Evolutionary conservation across 139 green algal genomes (phyloP), one percentile per base, ranked within the genome.

Genomic region (Nannochloris sp.): DNA sequence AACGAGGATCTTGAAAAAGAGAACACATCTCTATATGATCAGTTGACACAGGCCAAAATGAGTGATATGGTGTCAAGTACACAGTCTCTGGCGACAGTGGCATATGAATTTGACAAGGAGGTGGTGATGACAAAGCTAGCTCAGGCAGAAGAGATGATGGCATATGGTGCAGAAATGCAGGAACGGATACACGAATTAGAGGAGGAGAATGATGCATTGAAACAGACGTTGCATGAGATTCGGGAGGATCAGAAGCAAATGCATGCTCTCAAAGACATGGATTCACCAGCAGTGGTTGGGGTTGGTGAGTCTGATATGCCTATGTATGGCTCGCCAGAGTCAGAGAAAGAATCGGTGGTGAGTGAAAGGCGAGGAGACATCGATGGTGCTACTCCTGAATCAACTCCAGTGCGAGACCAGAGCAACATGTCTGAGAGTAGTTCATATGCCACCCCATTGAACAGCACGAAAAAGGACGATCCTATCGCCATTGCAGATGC

Each of bases 21-120:
- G 57, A 21, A 27, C 46, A 18, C 15, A 6, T 21, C 11, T n/a
- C 16, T 43, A 19, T 21, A 25, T 16, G 36, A 66, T 8, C 25
- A 34, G 50, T 49, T 73, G 48, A 50, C 44, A 3, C 48, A 77
- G 11, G 14, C 12, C 5, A 19, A 53, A 7, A 44, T 77, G 12
- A 57, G 68, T 25, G 27, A 67, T 23, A 62, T 66, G 16, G 24
- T 83, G 44, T 34, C 43, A 9, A 64, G 83, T 25, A 71, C 77
- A 15, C 59, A 78, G 16, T 71, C 80, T 50, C 70, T 83, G 15
- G 62, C 69, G 24, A 57, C 61, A 19, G 66, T 80, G 19, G 70
- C 57, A 1, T 67, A 75, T 15, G 75, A 76, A 24, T 83, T 76
- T 46, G 77, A 83, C 40, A 62, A 59, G 16, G 77, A 83, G 23